Percentiles rank a stretch among this genome's conserved stretches.
Conservation (phyloP, 2,329 filamentous ascomycete species). For the Tolypocladium inflatum region DNA sequence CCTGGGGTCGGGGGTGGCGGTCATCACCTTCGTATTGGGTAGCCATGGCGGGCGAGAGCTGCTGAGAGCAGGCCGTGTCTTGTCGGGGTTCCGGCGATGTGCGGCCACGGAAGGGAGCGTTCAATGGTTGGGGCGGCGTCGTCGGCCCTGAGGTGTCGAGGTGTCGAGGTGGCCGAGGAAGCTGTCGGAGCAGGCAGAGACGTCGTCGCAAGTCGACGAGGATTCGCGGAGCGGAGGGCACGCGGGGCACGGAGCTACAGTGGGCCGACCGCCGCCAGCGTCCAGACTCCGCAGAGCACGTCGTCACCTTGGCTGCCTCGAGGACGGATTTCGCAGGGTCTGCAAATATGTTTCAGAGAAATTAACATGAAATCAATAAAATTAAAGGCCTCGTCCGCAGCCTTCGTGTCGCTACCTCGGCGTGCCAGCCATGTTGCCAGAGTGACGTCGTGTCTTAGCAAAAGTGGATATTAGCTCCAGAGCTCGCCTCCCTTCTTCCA, state of each 20-base stretch:
- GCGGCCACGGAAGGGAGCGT: not conserved
- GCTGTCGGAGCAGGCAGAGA: constrained; percentile 2
- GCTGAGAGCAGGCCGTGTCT: not conserved
- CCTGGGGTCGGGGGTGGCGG: not conserved
- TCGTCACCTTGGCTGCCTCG: not conserved
- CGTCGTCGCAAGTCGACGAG: constrained; percentile 4
- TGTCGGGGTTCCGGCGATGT: not conserved
- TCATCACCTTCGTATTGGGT: constrained; percentile 46
- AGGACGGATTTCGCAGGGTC: not conserved
- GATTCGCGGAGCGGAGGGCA: not conserved
- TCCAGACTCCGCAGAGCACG: not conserved
- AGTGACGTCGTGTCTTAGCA: not conserved
- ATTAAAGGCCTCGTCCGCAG: not conserved
- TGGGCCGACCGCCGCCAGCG: not conserved
- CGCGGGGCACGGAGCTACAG: not conserved
- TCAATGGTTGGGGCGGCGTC: not conserved
- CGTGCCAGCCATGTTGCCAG: not conserved
- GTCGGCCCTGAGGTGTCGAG: not conserved
- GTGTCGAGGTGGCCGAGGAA: no score
- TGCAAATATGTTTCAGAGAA: not conserved
- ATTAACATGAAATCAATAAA: not conserved
- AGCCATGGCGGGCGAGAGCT: constrained; percentile 30
- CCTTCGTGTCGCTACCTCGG: no score
- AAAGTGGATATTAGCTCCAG: not conserved
- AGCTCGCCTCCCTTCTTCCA: not conserved